Evolutionary conservation across 106 monocot genomes (phyloP).

Genomic region (Platanthera zijinensis): DNA sequence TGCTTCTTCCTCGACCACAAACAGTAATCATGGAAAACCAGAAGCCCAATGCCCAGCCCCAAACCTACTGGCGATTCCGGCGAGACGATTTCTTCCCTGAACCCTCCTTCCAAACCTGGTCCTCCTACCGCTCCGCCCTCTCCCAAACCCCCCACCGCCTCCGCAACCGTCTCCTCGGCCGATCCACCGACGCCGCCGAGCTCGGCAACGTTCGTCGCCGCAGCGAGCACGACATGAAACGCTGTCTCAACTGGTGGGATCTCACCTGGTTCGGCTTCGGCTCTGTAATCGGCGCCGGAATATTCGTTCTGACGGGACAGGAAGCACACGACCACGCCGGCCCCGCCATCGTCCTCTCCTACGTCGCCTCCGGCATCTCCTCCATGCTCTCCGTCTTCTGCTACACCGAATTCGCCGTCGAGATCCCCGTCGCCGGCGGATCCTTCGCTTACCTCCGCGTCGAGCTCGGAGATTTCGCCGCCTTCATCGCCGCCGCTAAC

Average conservation of each 20-base stretch:
- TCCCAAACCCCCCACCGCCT: conserved; percentile 20
- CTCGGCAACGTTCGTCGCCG: conserved; percentile 37
- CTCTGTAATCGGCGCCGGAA: conserved; percentile 80
- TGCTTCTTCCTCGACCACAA: too few relatives aligned
- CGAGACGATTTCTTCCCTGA: conserved; percentile 28
- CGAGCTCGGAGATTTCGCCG: conserved; percentile 4
- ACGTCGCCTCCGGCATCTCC: conserved; percentile 46
- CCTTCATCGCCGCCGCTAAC: conserved; percentile 53
- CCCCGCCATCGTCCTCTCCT: conserved; percentile 64
- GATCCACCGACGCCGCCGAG: conserved; percentile 37
- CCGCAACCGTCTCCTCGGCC: conserved; percentile 12
- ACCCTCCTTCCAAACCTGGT: conserved; percentile 34
- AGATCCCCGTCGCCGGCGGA: conserved; percentile 7
- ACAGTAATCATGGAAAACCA: too few relatives aligned
- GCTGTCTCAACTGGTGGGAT: conserved; percentile 66
- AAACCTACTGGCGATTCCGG: conserved; percentile 26
- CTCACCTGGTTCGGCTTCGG: conserved; percentile 90
- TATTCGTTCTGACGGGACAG: conserved; percentile 81
- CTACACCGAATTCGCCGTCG: conserved; percentile 9
- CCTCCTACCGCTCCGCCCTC: conserved; percentile 21
- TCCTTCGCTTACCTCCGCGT: conserved; percentile 11
- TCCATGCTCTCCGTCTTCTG: conserved; percentile 14
- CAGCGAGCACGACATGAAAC: conserved; percentile 78
- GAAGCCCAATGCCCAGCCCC: background rate
- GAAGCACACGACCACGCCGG: conserved; percentile 46